Evolutionary conservation across 2,329 filamentous ascomycete genomes (phyloP), one percentile per base, ranked within the genome.

Genomic region (Lasiodiplodia sp.): DNA sequence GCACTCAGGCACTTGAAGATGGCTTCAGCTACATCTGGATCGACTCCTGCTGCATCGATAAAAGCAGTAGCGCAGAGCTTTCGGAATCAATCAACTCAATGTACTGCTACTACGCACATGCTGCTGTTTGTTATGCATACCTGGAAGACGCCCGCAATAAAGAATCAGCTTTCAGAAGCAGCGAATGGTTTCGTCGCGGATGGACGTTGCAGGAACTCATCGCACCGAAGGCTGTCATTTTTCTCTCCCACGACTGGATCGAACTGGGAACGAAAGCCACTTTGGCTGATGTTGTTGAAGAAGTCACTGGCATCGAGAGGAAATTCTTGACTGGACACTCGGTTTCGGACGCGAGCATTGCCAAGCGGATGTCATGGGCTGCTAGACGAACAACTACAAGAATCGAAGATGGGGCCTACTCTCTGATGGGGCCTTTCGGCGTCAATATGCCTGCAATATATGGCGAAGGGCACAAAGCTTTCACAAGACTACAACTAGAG

Each of bases 331-430:
- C 16, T 25, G 38, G 38, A 18, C 38, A 40, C 14, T 3, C 38
- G 2, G 14, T 40, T 2, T 40, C 38, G 2, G 38, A 40, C 2
- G 38, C 38, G 14, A 73, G 55, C 49, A 58, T 75, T 40, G 68
- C 72, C 8, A 69, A 75, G 38, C 69, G 73, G 67, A 70, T 75
- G 67, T 71, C 68, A 58, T 78, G 72, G 75, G 71, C 71, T 18
- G 68, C 71, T 55, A 18, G 44, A 25, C 71, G 74, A 28, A 63
- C 70, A 25, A 75, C 73, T 11, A 73, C 66, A 40, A 66, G 66
- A 56, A 62, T 71, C 68, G 73, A 75, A 51, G 72, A 75, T 68
- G 44, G 38, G 67, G 73, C 66, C 0, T 75, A 74, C 64, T 74
- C 71, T 53, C 67, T 76, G 47, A 69, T 73, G 18, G 75, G 75